Evolutionary conservation across 1,284 basidiomycete genomes (phyloP), one percentile per base, ranked within the genome.

Genomic region (Pseudozyma sp.): DNA sequence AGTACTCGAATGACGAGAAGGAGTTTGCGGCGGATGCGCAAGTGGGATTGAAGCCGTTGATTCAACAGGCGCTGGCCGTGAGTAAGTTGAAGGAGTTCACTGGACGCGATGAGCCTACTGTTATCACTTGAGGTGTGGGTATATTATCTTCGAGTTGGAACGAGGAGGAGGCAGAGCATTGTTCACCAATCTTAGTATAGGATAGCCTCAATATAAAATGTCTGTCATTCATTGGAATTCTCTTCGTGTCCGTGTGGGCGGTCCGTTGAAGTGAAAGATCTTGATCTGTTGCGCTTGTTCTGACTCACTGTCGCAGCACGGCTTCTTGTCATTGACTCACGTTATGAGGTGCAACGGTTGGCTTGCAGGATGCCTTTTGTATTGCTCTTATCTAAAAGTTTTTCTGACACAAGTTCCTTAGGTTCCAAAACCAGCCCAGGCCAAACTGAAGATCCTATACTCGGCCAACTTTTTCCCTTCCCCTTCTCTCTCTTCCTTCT

Each of bases 11-110:
- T 79, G 91, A 94, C 72, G 86, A 88, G 69, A 87, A 83, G 66
- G 94, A 94, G 87, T 92, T 95, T 82, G 88, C 85, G 56, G 88
- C 89, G 78, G 89, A 92, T 65, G 92, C 96, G 14, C 92, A 93
- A 69, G 92, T 93, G 70, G 97, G 96, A 8, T 88, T 99, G 80
- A 91, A 94, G 88, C 94, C 94, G 16, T 88, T 99, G 76, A 99
- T 99, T 82, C 94, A 98, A 85, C 94, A 96, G 64, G 95, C 97
- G 35, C 87, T 99, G 62, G 88, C 89, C 79, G 48, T 88, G 93
- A 67, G 92, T 90, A 87, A 92, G 92, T 87, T 99, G 86, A 90
- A 92, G 86, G 89, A 94, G 86, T 93, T 91, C 87, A 89, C 96
- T 76, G 91, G 92, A 54, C 87, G 93, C 71, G 91, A 95, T 60